These are phyloP conservation scores for Candida hispaniensis DNA, from an alignment of 805 yeast species.

Conservation along the genomic window DNA sequence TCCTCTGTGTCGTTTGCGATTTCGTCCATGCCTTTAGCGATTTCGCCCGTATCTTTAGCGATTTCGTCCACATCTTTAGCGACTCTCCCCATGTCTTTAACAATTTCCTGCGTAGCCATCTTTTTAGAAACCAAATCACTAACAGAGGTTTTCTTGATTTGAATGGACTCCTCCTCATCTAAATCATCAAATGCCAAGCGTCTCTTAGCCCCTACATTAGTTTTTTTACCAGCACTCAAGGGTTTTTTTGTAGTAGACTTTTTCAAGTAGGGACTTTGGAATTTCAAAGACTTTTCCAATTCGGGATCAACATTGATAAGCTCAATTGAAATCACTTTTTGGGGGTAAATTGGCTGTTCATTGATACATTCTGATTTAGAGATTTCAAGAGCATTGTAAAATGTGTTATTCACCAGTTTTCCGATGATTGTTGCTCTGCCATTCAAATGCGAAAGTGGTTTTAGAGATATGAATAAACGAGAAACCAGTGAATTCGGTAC, in stretches of 20 bases:
- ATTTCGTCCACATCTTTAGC: background rate
- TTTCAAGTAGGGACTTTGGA: too few relatives aligned
- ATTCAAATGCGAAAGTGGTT: conserved; percentile 32
- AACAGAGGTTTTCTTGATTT: conserved; percentile 17
- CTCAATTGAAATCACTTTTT: too few relatives aligned
- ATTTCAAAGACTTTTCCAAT: too few relatives aligned
- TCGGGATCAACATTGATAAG: too few relatives aligned
- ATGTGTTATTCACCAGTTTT: conserved; percentile 44
- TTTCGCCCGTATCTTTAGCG: too few relatives aligned
- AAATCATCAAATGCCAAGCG: too few relatives aligned
- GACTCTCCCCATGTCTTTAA: background rate
- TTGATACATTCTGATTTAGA: conserved; percentile 29
- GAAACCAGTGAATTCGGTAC: conserved; percentile 22
- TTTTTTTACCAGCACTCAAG: too few relatives aligned
- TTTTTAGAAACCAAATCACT: background rate
- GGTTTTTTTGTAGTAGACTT: too few relatives aligned
- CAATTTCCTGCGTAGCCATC: conserved; percentile 1
- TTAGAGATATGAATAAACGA: conserved; percentile 41
- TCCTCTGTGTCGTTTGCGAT: too few relatives aligned
- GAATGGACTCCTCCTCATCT: conserved; percentile 22
- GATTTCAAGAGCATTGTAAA: conserved; percentile 43
- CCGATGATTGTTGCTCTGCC: conserved; percentile 44
- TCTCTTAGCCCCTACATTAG: too few relatives aligned
- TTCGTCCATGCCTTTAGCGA: too few relatives aligned
- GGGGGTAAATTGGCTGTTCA: too few relatives aligned